Conservation (phyloP, 169 alveolate genomes). For the Plasmodium sp. region DNA sequence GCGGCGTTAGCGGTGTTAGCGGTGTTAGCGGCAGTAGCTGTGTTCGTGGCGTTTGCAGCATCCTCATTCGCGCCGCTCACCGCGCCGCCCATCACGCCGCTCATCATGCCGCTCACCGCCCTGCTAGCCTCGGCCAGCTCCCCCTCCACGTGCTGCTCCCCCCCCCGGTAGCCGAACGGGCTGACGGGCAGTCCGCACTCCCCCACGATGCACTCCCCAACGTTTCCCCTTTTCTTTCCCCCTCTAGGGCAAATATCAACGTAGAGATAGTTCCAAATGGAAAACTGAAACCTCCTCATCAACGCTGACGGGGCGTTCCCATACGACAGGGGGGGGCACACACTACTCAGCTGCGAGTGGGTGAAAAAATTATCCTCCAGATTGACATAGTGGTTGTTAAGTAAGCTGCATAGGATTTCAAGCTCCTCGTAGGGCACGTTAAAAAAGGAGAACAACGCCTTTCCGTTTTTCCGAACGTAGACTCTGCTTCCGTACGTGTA, state of each 20-base stretch:
- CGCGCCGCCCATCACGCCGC: too few relatives aligned
- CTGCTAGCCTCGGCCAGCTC: neutral
- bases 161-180: neutral
- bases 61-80: neutral
- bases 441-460: constrained; percentile 31
- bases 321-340: neutral
- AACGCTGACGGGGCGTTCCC: neutral
- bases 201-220: neutral
- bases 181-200: neutral
- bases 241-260: constrained; percentile 7
- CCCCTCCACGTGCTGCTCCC: neutral
- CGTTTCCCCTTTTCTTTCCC: neutral
- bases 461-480: constrained; percentile 8
- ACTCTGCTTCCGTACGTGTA: neutral
- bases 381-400: constrained; percentile 44
- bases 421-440: constrained; percentile 24
- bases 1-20: too few relatives aligned
- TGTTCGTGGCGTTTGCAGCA: neutral
- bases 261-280: constrained; percentile 50
- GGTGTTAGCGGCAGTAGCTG: too few relatives aligned
- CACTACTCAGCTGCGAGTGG: neutral
- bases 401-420: neutral
- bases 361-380: constrained; percentile 53
- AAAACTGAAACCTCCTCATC: constrained; percentile 2
- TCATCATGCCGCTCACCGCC: neutral